Percentiles rank a stretch among this genome's conserved stretches.
phyloP scores from a whole-genome alignment of 1,284 basidiomycete species.

The Pseudozyma thailandica region DNA sequence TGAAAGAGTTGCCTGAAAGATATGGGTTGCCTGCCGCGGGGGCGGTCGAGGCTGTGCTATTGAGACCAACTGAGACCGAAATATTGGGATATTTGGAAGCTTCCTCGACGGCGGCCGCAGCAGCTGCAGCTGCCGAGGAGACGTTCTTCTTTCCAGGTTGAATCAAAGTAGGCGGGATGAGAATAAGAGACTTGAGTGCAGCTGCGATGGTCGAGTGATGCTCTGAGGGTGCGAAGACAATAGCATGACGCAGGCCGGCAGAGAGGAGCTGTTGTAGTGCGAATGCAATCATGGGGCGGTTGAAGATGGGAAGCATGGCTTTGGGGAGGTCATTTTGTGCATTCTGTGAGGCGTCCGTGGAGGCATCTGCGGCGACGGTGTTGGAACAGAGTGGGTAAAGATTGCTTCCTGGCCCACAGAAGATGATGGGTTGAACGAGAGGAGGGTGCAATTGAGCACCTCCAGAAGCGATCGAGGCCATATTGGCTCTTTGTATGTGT shows the following conservation, averaged over 20 bases:
- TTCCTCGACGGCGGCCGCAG: conserved; percentile 40
- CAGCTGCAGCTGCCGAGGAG: conserved; percentile 35
- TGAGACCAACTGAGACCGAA: conserved; percentile 50
- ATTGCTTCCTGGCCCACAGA: conserved; percentile 62
- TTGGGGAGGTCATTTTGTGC: conserved; percentile 51
- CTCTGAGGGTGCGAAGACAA: conserved; percentile 62
- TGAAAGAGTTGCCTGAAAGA: conserved; percentile 31
- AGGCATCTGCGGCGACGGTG: conserved; percentile 19
- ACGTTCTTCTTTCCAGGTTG: conserved; percentile 37
- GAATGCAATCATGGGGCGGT: conserved; percentile 65
- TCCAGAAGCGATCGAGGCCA: conserved; percentile 18
- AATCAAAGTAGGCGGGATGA: conserved; percentile 44
- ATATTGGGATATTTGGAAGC: conserved; percentile 50
- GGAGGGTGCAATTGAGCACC: conserved; percentile 34
- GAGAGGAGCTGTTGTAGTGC: conserved; percentile 62
- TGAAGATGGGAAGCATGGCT: conserved; percentile 65
- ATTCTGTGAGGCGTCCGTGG: conserved; percentile 7
- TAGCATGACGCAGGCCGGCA: conserved; percentile 56
- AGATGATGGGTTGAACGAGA: conserved; percentile 63
- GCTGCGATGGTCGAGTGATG: conserved; percentile 56
- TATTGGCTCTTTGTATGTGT: neutral
- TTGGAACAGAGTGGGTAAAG: conserved; percentile 63
- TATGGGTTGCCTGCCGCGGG: conserved; percentile 26
- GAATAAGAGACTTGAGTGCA: conserved; percentile 59
- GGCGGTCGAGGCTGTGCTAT: conserved; percentile 24